phyloP scores from a whole-genome alignment of 1,139 yeast species.

The Geotrichum siamense region DNA sequence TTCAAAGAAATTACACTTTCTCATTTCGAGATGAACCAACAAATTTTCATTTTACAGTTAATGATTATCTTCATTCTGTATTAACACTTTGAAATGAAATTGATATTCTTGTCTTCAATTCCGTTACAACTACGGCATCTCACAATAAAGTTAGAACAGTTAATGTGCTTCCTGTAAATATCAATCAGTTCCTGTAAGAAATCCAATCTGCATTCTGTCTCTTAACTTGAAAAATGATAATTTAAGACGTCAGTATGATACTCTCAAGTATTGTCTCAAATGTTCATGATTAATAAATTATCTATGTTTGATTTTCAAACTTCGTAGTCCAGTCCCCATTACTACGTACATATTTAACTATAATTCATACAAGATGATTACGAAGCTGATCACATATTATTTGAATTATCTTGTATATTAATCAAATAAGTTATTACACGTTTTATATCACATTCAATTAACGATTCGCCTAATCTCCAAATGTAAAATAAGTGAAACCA shows the following conservation, averaged over 20 bases:
- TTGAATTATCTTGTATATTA: too few relatives aligned
- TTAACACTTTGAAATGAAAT: conserved; percentile 29
- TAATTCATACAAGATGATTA: too few relatives aligned
- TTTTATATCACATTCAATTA: too few relatives aligned
- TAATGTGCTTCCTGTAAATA: conserved; percentile 18
- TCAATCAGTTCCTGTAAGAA: conserved; percentile 27
- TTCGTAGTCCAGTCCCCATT: too few relatives aligned
- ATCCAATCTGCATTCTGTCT: conserved; percentile 31
- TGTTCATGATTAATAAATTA: too few relatives aligned
- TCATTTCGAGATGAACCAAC: conserved; percentile 9
- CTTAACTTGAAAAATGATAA: conserved; percentile 33
- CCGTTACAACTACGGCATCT: conserved; percentile 28
- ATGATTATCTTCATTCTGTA: conserved; percentile 31
- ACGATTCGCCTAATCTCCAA: too few relatives aligned
- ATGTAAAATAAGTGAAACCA: too few relatives aligned
- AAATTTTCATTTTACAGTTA: conserved; percentile 11
- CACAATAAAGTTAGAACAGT: not conserved
- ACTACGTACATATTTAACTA: too few relatives aligned
- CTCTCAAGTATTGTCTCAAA: conserved; percentile 34
- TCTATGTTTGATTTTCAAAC: too few relatives aligned
- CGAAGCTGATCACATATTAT: too few relatives aligned
- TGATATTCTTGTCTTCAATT: conserved; percentile 30
- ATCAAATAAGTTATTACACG: too few relatives aligned
- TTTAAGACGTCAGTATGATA: conserved; percentile 31
- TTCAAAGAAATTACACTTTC: too few relatives aligned